These are phyloP conservation scores for Teunomyces barrocoloradensis DNA, from an alignment of 805 yeast genomes.

Conservation along the genomic window DNA sequence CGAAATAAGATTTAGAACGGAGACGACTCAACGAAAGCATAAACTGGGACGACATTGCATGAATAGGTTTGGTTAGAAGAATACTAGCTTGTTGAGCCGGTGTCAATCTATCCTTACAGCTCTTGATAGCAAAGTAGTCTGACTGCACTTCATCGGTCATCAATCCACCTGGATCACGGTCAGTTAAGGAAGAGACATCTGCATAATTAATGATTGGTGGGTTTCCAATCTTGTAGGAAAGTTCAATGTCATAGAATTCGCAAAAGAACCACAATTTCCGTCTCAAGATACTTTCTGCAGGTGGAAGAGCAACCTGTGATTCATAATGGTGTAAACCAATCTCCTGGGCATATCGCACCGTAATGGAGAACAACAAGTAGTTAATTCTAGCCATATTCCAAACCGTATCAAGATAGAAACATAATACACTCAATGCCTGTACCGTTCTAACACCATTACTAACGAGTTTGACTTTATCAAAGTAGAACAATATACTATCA, in stretches of 20 bases:
- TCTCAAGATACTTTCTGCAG: conserved; percentile 16
- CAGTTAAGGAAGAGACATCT: conserved; percentile 33
- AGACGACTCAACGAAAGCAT: neutral
- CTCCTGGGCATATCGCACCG: conserved; percentile 54
- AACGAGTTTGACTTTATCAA: conserved; percentile 46
- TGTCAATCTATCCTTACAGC: neutral
- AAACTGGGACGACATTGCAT: neutral
- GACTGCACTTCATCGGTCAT: neutral
- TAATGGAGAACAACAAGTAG: conserved; percentile 41
- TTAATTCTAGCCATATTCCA: conserved; percentile 31
- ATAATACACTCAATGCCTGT: conserved; percentile 50
- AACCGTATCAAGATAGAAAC: conserved; percentile 34
- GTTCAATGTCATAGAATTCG: conserved; percentile 43
- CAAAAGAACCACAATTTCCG: conserved; percentile 50
- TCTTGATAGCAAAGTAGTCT: neutral
- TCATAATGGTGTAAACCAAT: conserved; percentile 40
- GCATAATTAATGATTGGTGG: conserved; percentile 45
- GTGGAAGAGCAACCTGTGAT: neutral
- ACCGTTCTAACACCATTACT: conserved; percentile 53
- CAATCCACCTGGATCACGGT: conserved; percentile 10
- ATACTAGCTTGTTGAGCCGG: neutral
- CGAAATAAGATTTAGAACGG: neutral
- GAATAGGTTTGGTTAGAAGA: neutral
- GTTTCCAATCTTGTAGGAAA: conserved; percentile 46
- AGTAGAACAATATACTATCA: conserved; percentile 45